Evolutionary conservation across 2,329 filamentous ascomycete species (phyloP).

Genomic region (Juglanconis oblonga): DNA sequence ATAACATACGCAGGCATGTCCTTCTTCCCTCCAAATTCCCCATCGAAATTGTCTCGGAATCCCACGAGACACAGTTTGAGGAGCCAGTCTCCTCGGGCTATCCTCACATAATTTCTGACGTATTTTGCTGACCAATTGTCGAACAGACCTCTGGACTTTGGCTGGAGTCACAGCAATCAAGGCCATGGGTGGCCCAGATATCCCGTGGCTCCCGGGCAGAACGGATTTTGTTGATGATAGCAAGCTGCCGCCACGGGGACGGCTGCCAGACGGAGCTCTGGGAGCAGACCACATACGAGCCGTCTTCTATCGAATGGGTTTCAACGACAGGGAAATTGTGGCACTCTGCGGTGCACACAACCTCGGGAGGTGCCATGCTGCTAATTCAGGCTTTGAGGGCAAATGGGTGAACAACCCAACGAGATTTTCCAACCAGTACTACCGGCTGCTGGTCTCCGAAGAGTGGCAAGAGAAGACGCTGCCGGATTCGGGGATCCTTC

Average conservation of each 20-base stretch:
- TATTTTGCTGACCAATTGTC: not conserved
- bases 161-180: constrained; percentile 57
- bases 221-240: constrained; percentile 62
- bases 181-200: constrained; percentile 57
- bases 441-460: constrained; percentile 30
- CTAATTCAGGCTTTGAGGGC: constrained; percentile 44
- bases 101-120: not conserved
- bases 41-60: not conserved
- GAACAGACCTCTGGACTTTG: constrained; percentile 58
- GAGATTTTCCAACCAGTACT: constrained; percentile 37
- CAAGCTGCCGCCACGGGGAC: constrained; percentile 55
- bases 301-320: constrained; percentile 97
- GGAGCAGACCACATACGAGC: constrained; percentile 77
- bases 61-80: no score
- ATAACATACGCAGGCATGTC: constrained; percentile 53
- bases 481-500: constrained; percentile 48
- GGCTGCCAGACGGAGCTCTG: constrained; percentile 75
- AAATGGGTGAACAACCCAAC: constrained; percentile 36
- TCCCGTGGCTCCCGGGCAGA: constrained; percentile 55
- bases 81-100: no score
- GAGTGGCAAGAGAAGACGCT: constrained; percentile 46
- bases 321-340: constrained; percentile 95
- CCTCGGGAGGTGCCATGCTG: constrained; percentile 66
- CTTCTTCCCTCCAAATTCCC: not conserved
- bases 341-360: constrained; percentile 83